A percentile compares a stretch with the other conserved stretches of the same genome.
phyloP scores from a whole-genome alignment of 768 basidiomycete genomes.

The Hypholoma fasciculare region DNA sequence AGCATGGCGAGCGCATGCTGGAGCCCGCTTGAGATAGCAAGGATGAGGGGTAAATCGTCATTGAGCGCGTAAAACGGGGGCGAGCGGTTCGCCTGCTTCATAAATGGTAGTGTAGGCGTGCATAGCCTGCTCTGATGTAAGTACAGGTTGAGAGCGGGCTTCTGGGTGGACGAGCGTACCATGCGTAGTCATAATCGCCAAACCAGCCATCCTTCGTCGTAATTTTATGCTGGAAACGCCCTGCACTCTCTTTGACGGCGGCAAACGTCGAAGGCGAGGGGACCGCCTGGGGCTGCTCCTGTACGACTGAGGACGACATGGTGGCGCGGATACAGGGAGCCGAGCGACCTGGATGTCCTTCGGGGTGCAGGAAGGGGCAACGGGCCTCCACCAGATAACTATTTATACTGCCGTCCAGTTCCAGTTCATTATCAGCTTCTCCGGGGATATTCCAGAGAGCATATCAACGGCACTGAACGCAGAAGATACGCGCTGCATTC shows the following conservation, averaged over 20 bases:
- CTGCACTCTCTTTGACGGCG: slow-evolving; percentile 15
- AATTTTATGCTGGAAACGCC: slow-evolving; percentile 29
- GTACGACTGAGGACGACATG: slow-evolving; percentile 13
- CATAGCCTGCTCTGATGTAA: slow-evolving; percentile 46
- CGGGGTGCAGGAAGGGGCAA: background rate
- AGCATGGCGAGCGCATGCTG: slow-evolving; percentile 84
- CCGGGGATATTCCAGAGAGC: background rate
- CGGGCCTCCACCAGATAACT: background rate
- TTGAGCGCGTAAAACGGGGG: slow-evolving; percentile 81
- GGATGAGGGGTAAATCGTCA: slow-evolving; percentile 67
- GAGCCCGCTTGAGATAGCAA: slow-evolving; percentile 72
- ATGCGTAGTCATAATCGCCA: slow-evolving; percentile 81
- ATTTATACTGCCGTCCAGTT: background rate
- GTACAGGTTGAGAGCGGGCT: background rate
- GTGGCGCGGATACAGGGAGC: background rate
- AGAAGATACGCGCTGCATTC: background rate
- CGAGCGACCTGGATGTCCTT: background rate
- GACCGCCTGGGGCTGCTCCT: slow-evolving; percentile 13
- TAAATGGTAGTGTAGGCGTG: slow-evolving; percentile 64
- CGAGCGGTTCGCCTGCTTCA: slow-evolving; percentile 31
- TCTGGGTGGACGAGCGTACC: slow-evolving; percentile 28
- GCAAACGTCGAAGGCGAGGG: slow-evolving; percentile 9
- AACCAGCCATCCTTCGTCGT: slow-evolving; percentile 68
- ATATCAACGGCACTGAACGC: background rate
- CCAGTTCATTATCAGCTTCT: background rate